These are phyloP conservation scores for Stygiomarasmius scandens DNA, from an alignment of 1,284 basidiomycete genomes.

Conservation along the genomic window DNA sequence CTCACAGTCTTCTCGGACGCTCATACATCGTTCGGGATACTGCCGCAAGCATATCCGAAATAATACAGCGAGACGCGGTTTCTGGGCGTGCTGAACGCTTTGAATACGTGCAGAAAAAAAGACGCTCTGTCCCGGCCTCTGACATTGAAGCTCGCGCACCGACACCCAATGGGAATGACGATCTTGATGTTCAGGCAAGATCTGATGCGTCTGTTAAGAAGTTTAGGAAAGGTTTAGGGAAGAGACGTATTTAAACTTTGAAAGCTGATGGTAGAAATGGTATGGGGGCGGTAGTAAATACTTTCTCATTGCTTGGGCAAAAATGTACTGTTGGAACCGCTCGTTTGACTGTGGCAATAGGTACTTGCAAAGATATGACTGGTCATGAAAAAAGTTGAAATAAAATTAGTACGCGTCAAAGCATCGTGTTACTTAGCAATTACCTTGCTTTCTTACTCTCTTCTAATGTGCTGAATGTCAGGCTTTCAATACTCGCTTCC, in stretches of 20 bases:
- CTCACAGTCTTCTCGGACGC: neutral
- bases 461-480: conserved; percentile 13
- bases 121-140: neutral
- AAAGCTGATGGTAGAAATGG: too few species aligned
- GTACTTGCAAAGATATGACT: neutral
- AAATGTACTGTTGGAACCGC: too few species aligned
- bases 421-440: neutral
- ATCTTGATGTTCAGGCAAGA: neutral
- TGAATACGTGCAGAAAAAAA: neutral
- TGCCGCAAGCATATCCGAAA: neutral
- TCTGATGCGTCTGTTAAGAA: too few species aligned
- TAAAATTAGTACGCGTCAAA: too few species aligned
- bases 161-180: neutral
- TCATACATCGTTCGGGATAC: neutral
- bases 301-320: too few species aligned
- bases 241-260: too few species aligned
- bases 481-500: conserved; percentile 16
- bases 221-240: too few species aligned
- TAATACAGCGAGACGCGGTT: neutral
- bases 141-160: neutral
- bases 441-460: neutral
- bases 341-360: neutral
- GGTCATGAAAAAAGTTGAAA: neutral
- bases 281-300: too few species aligned
- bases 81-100: neutral